These are phyloP conservation scores for Nissolia schottii DNA, from an alignment of 306 rosid species.

Conservation along the genomic window DNA sequence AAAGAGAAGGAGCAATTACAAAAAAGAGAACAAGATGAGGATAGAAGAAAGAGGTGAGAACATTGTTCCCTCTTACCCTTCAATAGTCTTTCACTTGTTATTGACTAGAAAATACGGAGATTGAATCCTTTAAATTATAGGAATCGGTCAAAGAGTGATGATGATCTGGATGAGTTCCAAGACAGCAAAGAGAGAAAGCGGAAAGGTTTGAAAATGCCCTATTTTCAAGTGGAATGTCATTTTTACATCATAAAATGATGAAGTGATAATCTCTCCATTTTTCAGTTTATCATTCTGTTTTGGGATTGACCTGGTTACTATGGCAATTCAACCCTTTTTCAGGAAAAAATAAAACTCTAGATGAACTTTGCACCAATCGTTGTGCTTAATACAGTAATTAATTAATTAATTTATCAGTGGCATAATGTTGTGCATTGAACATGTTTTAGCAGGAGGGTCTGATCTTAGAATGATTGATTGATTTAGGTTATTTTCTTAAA, in stretches of 20 bases:
- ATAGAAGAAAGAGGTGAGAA: slow-evolving; percentile 68
- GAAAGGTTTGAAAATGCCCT: slow-evolving; percentile 46
- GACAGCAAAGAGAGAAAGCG: slow-evolving; percentile 47
- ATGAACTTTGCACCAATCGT: neutral
- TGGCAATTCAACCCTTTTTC: neutral
- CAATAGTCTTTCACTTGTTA: neutral
- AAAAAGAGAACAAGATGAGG: slow-evolving; percentile 49
- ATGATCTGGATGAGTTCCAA: slow-evolving; percentile 50
- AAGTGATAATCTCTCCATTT: neutral
- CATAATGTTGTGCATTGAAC: neutral
- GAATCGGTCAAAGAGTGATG: slow-evolving; percentile 59
- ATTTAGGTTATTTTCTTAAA: neutral
- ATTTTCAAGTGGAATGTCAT: neutral
- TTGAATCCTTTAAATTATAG: slow-evolving; percentile 42
- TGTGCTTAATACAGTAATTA: neutral
- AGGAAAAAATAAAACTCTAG: neutral
- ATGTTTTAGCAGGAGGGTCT: neutral
- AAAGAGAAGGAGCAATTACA: slow-evolving; percentile 70
- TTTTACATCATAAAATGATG: neutral
- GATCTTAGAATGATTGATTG: neutral
- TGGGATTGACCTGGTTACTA: neutral
- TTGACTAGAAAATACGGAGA: slow-evolving; percentile 1
- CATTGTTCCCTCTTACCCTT: neutral
- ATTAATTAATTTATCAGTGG: neutral
- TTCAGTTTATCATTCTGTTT: slow-evolving; percentile 7